Base-by-base conservation (phyloP, 2,329 filamentous ascomycete species). In the Ophiosphaerella herpotricha region DNA sequence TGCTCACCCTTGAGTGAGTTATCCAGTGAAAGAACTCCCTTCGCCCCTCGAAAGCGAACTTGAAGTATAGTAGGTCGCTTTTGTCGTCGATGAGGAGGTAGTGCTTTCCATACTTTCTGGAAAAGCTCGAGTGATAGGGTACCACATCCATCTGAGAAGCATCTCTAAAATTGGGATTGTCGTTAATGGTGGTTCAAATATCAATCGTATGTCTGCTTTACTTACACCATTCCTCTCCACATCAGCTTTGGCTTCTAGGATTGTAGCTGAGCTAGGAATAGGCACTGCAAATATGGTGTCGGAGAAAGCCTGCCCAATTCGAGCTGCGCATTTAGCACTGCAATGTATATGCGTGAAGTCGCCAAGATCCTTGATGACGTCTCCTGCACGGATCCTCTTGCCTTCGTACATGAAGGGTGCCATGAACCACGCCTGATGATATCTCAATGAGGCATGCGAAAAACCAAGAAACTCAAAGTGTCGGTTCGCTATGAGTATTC, bases 121-220 rank as follows among this genome's bases (percentile, higher is more conserved):
- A 88, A 74, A 0, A 90, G 77, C 0, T 76, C 75, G 9, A 59
- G 63, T 0, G 90, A 93, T 5, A 94, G 83, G 0, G 85, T 90
- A 0, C 90, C 90, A 1, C 90, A 87, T 1, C 90, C 90, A 64
- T 94, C 90, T 52, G 87, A 91, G 66, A 94, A 95, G 0, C 86
- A 79, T 4, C 85, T 80, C 26, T 29, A 29, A 29, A 4, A 29
- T 29, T 29, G 6, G 11, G 26, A 29, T 2, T 7, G 26, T 8
- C 11, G 6, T 29, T 29, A 29, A 11, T 8, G 11, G 7, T 29
- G 26, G 11, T 29, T 29, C 11, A 11, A 29, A 29, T 29, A 29
- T 7, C 11, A 29, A 6, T 5, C 26, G 26, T 29, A 7, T 2
- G 26, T 11, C 11, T 2, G 26, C 11, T 29, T 29, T 11, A 29